These are phyloP conservation scores for Colletotrichum spinosum DNA, from an alignment of 2,329 filamentous ascomycete species.

Conservation along the genomic window DNA sequence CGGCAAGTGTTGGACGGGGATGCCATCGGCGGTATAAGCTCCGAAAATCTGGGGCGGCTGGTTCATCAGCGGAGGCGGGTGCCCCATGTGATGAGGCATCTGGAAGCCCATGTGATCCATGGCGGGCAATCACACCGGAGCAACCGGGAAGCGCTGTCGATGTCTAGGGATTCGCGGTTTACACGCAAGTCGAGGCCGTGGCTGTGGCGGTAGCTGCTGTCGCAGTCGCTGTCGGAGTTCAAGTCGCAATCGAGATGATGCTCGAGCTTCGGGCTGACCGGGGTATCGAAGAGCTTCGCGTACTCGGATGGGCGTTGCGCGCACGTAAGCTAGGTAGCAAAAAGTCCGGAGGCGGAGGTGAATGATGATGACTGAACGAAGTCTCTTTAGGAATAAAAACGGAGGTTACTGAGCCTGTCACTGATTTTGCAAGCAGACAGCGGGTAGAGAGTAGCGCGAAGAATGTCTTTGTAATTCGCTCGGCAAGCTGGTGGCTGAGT, in stretches of 20 bases:
- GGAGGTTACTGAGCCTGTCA: conserved; percentile 11
- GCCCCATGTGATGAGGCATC: conserved; percentile 62
- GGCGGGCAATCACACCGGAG: conserved; percentile 26
- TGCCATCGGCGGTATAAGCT: conserved; percentile 68
- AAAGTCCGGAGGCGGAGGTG: background rate
- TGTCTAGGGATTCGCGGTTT: no score
- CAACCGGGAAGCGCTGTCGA: background rate
- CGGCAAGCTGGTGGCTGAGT: conserved; percentile 33
- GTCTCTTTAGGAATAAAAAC: background rate
- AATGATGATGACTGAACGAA: background rate
- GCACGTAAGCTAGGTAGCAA: conserved; percentile 9
- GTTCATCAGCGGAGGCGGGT: conserved; percentile 69
- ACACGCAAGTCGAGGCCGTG: no score
- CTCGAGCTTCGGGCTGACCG: conserved; percentile 7
- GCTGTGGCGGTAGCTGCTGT: background rate
- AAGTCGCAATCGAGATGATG: background rate
- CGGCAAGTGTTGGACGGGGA: conserved; percentile 67
- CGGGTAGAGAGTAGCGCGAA: conserved; percentile 24
- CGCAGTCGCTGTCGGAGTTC: background rate
- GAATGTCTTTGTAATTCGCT: conserved; percentile 29
- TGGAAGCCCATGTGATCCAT: conserved; percentile 70
- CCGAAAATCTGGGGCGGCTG: conserved; percentile 78
- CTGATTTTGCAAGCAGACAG: conserved; percentile 30
- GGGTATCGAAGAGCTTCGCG: background rate
- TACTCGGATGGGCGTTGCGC: background rate